phyloP scores from a whole-genome alignment of 192 early-diverging fungal genomes.

The Chytriomyces sp. region DNA sequence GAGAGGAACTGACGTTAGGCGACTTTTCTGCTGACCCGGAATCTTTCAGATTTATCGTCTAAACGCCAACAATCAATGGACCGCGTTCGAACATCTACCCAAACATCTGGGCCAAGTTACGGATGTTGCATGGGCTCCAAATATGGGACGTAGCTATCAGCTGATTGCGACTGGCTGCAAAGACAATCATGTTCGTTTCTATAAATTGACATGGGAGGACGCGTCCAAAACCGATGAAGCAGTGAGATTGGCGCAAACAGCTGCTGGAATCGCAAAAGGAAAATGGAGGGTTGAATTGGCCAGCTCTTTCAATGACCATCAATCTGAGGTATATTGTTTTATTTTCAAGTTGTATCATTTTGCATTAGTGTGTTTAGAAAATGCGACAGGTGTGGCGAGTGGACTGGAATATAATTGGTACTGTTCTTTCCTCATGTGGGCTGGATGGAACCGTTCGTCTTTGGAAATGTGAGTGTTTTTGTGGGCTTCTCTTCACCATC shows the following conservation, averaged over 20 bases:
- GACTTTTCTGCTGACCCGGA: too few species aligned
- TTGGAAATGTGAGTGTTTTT: constrained; percentile 60
- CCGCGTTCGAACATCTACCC: constrained; percentile 55
- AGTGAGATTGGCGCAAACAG: neutral
- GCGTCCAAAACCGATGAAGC: neutral
- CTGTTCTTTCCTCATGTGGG: constrained; percentile 76
- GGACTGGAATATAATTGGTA: constrained; percentile 87
- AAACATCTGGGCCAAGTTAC: constrained; percentile 70
- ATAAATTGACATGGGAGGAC: constrained; percentile 64
- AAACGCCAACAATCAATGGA: constrained; percentile 64
- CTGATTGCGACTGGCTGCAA: constrained; percentile 83
- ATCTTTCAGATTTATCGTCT: constrained; percentile 46
- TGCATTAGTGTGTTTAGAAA: too few species aligned
- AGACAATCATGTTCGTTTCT: constrained; percentile 78
- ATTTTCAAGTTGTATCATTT: too few species aligned
- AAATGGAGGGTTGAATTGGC: constrained; percentile 61
- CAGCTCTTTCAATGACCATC: constrained; percentile 68
- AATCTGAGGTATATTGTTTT: constrained; percentile 45
- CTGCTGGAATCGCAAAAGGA: constrained; percentile 14
- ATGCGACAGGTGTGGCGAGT: constrained; percentile 67
- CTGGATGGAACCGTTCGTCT: constrained; percentile 82
- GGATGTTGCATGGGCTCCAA: constrained; percentile 67
- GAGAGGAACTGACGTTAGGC: too few species aligned
- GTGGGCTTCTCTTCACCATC: neutral
- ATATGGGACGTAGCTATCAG: constrained; percentile 71